Percentiles rank a stretch among this genome's conserved stretches.
Conservation (phyloP, 2,329 filamentous ascomycete genomes). For the Sporothrix inflata region DNA sequence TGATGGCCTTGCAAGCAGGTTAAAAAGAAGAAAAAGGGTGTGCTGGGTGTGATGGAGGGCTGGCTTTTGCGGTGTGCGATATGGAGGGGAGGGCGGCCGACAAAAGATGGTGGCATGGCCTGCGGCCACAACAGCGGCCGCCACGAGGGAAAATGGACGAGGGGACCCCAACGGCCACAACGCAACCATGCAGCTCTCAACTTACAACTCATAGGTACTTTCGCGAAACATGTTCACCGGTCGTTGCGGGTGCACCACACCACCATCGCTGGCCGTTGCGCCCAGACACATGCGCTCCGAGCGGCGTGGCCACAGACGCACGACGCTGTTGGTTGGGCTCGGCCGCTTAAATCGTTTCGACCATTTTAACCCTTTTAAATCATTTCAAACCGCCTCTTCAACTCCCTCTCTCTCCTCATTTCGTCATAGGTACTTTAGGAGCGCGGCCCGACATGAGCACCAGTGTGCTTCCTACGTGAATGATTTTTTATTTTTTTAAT, state of each 20-base stretch:
- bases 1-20: background rate
- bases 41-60: background rate
- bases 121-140: no score
- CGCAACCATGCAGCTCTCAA: no score
- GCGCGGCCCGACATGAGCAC: no score
- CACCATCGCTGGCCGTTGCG: background rate
- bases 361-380: background rate
- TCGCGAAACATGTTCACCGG: background rate
- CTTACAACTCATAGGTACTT: no score
- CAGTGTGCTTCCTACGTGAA: no score
- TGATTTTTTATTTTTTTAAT: no score
- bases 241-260: background rate
- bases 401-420: no score
- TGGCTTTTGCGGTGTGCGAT: conserved; percentile 1
- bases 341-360: background rate
- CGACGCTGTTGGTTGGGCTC: background rate
- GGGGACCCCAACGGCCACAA: no score
- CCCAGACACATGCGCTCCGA: background rate
- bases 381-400: no score
- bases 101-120: background rate
- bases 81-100: background rate
- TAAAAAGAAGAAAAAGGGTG: background rate
- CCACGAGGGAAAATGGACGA: no score
- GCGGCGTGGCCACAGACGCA: no score
- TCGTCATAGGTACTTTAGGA: no score